Conservation (phyloP, 2,329 filamentous ascomycete species). For the Phialocephala sp. region DNA sequence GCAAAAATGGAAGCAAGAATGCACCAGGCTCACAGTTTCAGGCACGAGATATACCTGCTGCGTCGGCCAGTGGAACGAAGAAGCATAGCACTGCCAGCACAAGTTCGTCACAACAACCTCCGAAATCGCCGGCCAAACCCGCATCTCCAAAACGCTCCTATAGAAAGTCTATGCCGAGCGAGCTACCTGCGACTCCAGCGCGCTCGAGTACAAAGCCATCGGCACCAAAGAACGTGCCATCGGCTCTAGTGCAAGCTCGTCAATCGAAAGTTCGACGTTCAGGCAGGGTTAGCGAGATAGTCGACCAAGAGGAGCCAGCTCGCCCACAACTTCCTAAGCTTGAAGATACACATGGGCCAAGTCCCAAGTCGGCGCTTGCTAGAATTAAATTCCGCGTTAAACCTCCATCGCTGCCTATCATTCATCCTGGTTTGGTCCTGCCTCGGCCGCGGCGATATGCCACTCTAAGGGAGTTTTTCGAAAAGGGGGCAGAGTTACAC, state of each 20-base stretch:
- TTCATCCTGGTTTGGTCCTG: conserved; percentile 64
- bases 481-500: conserved; percentile 55
- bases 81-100: conserved; percentile 30
- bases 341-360: conserved; percentile 33
- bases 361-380: conserved; percentile 42
- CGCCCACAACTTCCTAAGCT: conserved; percentile 23
- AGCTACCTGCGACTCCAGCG: conserved; percentile 34
- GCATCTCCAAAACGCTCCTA: conserved; percentile 39
- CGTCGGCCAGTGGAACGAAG: conserved; percentile 34
- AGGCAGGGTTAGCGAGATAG: conserved; percentile 32
- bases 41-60: conserved; percentile 29
- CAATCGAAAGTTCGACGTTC: conserved; percentile 35
- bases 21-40: conserved; percentile 28
- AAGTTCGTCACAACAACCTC: conserved; percentile 26
- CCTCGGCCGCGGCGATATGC: conserved; percentile 56
- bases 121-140: conserved; percentile 35
- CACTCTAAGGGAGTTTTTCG: conserved; percentile 64
- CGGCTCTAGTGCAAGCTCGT: conserved; percentile 28
- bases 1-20: conserved; percentile 36
- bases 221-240: conserved; percentile 31
- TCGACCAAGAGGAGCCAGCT: conserved; percentile 27
- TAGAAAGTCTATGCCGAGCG: conserved; percentile 38
- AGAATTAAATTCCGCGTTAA: conserved; percentile 57
- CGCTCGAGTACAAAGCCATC: conserved; percentile 35
- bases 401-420: conserved; percentile 58